A percentile compares a stretch with the other conserved stretches of the same genome.
Conservation (phyloP, 2,329 filamentous ascomycete species). For the Neopestalotiopsis clavispora region DNA sequence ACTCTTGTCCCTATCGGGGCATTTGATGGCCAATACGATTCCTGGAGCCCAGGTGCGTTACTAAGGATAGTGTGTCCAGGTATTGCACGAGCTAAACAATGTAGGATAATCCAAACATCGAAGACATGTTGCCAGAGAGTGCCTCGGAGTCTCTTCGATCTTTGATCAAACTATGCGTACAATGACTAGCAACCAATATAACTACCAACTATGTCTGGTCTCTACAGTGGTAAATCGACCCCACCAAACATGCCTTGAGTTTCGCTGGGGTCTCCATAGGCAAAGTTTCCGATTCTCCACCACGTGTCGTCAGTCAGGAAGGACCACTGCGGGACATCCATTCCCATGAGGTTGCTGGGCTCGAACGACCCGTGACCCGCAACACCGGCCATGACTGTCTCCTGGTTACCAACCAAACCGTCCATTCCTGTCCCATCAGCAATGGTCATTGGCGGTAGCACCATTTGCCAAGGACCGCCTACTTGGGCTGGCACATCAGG, state of each 20-base stretch:
- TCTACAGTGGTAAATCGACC: not conserved
- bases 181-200: not conserved
- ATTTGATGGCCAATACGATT: not conserved
- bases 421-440: not conserved
- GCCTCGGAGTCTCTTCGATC: not conserved
- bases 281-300: constrained; percentile 28
- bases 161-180: not conserved
- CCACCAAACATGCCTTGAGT: not conserved
- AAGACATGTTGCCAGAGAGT: not conserved
- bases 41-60: not conserved
- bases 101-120: not conserved
- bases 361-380: not conserved
- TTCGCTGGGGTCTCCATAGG: constrained; percentile 21
- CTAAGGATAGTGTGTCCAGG: not conserved
- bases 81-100: not conserved
- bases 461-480: not conserved
- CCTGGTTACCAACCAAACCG: not conserved
- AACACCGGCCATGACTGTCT: not conserved
- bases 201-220: not conserved
- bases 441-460: not conserved
- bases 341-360: not conserved
- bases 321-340: not conserved
- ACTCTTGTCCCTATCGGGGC: constrained; percentile 3
- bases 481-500: not conserved
- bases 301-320: constrained; percentile 24